Evolutionary conservation across 2,329 filamentous ascomycete species (phyloP).

Genomic region (Periconia digitata): DNA sequence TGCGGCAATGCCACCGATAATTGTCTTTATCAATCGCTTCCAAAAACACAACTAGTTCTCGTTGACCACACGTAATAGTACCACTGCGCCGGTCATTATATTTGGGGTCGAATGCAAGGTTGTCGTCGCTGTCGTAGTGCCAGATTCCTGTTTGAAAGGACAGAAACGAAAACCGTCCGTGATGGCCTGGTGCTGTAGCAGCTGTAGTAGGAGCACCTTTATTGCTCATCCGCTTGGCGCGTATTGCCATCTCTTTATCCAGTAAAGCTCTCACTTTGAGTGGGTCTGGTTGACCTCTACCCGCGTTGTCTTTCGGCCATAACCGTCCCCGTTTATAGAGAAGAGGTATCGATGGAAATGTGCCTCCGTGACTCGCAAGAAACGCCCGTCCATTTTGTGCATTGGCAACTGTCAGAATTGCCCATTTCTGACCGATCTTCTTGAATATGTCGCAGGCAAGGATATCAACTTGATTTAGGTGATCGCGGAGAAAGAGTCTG

Average conservation of each 20-base stretch:
- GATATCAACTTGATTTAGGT: slow-evolving; percentile 45
- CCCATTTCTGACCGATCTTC: slow-evolving; percentile 33
- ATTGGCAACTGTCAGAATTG: slow-evolving; percentile 51
- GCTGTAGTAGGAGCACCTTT: slow-evolving; percentile 6
- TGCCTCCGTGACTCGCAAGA: slow-evolving; percentile 38
- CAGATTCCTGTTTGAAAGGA: slow-evolving; percentile 45
- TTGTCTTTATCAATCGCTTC: slow-evolving; percentile 2
- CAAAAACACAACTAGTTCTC: slow-evolving; percentile 28
- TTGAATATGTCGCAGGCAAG: slow-evolving; percentile 50
- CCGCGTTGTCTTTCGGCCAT: slow-evolving; percentile 17
- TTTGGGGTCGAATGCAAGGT: slow-evolving; percentile 46
- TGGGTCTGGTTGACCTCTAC: slow-evolving; percentile 23
- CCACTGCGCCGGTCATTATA: slow-evolving; percentile 46
- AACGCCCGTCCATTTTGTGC: slow-evolving; percentile 46
- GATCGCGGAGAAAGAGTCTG: slow-evolving; percentile 41
- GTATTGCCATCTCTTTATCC: slow-evolving; percentile 24
- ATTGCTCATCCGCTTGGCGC: slow-evolving; percentile 10
- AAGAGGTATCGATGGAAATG: slow-evolving; percentile 9
- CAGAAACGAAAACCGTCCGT: slow-evolving; percentile 28
- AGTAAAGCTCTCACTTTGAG: slow-evolving; percentile 25
- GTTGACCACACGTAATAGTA: slow-evolving; percentile 38
- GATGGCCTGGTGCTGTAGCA: slow-evolving; percentile 13
- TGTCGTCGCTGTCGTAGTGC: slow-evolving; percentile 37
- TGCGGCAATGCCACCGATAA: slow-evolving; percentile 28
- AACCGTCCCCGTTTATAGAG: slow-evolving; percentile 14